Base-by-base conservation (phyloP, 352 stramenopile genomes). In the Phytopythium montanum region DNA sequence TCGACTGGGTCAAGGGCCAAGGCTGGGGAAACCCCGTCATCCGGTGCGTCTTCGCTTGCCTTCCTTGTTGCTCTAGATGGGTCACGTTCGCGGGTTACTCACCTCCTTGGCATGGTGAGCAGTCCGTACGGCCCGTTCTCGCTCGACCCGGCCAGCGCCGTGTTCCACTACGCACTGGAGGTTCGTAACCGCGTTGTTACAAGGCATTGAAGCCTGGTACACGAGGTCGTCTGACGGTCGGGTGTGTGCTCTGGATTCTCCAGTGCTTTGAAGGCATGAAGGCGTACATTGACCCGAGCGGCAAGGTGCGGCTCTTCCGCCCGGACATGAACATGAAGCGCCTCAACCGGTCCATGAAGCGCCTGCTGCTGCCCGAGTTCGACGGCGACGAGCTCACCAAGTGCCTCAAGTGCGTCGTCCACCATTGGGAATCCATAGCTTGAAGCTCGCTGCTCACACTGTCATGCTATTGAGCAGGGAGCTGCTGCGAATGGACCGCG, bases 211-310 rank as follows among this genome's bases (percentile, higher is more conserved):
- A 19, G 39, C 5, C 18, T n/a, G n/a, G n/a, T n/a, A n/a, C n/a
- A n/a, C 0, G 0, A 19, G 12, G 29, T 36, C 16, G 14, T 14
- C 8, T 38, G 13, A 23, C 28, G 18, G 13, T 5, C 1, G 4
- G 54, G 5, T 36, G 12, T 45, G 13, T 41, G 18, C 29, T 53
- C 29, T 42, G 26, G 4, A 49, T 21, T 33, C n/a, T n/a, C 9
- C 49, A 95, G 84, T 98, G 93, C 65, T 98, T 98, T 67, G 94
- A 98, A 78, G 96, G 94, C 33, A 97, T 98, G 90, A 98, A 98
- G 69, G 93, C 94, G 2, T 98, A 98, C 66, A 79, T 90, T 44
- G 85, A 90, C 49, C 70, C 78, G 23, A 61, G 96, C 19, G 88
- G 90, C 38, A 84, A 87, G 36, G 70, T 98, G 45, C 87, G 92